phyloP scores from a whole-genome alignment of 2,329 filamentous ascomycete species.

The Colletotrichum sp. region DNA sequence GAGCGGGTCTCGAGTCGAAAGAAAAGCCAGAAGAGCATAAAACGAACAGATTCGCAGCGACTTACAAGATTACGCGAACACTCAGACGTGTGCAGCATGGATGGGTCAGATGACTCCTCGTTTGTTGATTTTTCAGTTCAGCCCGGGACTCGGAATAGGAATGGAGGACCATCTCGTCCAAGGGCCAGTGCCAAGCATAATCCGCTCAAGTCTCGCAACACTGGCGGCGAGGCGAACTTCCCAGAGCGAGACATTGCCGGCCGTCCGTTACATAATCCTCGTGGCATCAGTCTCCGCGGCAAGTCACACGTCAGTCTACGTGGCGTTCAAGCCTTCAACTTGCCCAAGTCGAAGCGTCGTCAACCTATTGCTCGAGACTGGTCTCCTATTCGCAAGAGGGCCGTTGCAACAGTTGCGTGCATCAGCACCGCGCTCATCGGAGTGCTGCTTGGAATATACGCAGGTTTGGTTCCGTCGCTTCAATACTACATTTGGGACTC shows the following conservation, averaged over 20 bases:
- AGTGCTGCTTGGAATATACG: slow-evolving; percentile 75
- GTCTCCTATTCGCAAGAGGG: slow-evolving; percentile 70
- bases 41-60: background rate
- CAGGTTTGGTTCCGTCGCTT: slow-evolving; percentile 78
- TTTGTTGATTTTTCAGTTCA: slow-evolving; percentile 17
- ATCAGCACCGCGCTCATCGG: slow-evolving; percentile 76
- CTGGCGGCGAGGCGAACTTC: slow-evolving; percentile 24
- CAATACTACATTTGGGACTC: slow-evolving; percentile 78
- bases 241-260: slow-evolving; percentile 28
- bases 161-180: slow-evolving; percentile 20
- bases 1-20: slow-evolving; percentile 16
- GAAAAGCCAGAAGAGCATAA: background rate
- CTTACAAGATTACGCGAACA: background rate
- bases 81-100: slow-evolving; percentile 10
- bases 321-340: slow-evolving; percentile 54
- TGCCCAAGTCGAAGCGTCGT: slow-evolving; percentile 59
- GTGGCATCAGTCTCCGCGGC: slow-evolving; percentile 50
- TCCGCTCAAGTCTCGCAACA: background rate
- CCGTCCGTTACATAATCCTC: slow-evolving; percentile 29
- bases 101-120: slow-evolving; percentile 17
- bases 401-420: slow-evolving; percentile 72
- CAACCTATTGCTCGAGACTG: slow-evolving; percentile 76
- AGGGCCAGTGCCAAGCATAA: slow-evolving; percentile 3
- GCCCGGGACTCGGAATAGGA: slow-evolving; percentile 9
- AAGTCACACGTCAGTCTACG: slow-evolving; percentile 60